phyloP scores from a whole-genome alignment of 2,329 filamentous ascomycete species.

The Capronia americana region DNA sequence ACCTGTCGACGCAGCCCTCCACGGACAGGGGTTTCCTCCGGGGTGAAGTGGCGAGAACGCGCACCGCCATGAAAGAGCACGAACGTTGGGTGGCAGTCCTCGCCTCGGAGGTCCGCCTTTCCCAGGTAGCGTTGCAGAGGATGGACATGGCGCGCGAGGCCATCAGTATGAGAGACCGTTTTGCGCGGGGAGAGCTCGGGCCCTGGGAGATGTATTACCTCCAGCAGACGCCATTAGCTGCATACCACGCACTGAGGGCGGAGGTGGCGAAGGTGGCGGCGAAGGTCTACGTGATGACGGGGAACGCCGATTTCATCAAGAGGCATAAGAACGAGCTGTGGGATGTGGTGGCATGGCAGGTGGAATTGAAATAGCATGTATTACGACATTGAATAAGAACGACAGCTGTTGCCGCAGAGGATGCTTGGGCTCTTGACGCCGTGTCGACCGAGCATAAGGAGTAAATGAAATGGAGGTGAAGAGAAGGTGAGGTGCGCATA shows the following conservation, averaged over 20 bases:
- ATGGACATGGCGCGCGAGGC: neutral
- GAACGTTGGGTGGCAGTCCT: constrained; percentile 1
- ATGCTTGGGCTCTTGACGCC: neutral
- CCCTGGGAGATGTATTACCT: neutral
- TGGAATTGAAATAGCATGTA: neutral
- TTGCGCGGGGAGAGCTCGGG: neutral
- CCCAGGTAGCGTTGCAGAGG: constrained; percentile 4
- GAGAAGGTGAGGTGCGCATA: neutral
- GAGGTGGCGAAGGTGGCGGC: neutral
- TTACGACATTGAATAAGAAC: neutral
- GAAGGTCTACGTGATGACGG: constrained; percentile 10
- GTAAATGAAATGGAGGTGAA: neutral
- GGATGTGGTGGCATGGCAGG: constrained; percentile 12
- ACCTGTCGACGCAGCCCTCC: neutral
- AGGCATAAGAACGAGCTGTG: constrained; percentile 23
- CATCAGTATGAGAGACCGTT: neutral
- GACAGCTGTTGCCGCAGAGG: neutral
- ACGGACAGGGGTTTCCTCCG: neutral
- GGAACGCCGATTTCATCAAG: constrained; percentile 11
- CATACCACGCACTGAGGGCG: neutral
- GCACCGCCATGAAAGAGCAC: constrained; percentile 2
- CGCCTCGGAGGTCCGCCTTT: neutral
- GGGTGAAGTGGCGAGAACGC: neutral
- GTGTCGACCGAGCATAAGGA: neutral
- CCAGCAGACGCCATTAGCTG: neutral